These are phyloP conservation scores for Solanum bulbocastanum DNA, from an alignment of 257 asterid species.

Conservation along the genomic window DNA sequence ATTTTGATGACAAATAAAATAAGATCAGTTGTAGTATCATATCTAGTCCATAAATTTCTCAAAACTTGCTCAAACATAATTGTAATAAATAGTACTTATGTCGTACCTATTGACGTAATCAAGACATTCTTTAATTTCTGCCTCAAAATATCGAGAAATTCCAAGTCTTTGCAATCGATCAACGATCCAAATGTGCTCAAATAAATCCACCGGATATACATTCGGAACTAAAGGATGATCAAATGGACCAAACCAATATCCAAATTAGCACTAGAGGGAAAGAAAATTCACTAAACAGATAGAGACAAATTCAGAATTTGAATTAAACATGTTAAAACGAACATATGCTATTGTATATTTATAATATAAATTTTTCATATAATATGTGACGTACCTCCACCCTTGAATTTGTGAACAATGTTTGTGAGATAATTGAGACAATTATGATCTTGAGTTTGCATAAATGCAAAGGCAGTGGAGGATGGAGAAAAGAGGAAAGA, in stretches of 20 bases:
- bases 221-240: slow-evolving; percentile 38
- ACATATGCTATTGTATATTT: no score
- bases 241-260: no score
- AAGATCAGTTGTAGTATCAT: background rate
- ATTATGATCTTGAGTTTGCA: slow-evolving; percentile 45
- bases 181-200: slow-evolving; percentile 74
- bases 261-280: no score
- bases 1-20: no score
- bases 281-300: no score
- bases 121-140: slow-evolving; percentile 50
- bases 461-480: slow-evolving; percentile 79
- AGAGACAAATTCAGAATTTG: no score
- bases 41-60: no score
- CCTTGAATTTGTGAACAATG: slow-evolving; percentile 44
- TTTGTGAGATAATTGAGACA: slow-evolving; percentile 48
- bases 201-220: slow-evolving; percentile 87
- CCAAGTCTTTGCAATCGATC: slow-evolving; percentile 77
- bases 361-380: no score
- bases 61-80: no score
- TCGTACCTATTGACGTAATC: slow-evolving; percentile 53
- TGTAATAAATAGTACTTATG: no score
- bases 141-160: slow-evolving; percentile 46
- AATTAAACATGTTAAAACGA: no score
- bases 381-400: background rate
- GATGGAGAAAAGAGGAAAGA: slow-evolving; percentile 89